Conservation (phyloP, 345 rosid genomes). For the Cardamine occulta region DNA sequence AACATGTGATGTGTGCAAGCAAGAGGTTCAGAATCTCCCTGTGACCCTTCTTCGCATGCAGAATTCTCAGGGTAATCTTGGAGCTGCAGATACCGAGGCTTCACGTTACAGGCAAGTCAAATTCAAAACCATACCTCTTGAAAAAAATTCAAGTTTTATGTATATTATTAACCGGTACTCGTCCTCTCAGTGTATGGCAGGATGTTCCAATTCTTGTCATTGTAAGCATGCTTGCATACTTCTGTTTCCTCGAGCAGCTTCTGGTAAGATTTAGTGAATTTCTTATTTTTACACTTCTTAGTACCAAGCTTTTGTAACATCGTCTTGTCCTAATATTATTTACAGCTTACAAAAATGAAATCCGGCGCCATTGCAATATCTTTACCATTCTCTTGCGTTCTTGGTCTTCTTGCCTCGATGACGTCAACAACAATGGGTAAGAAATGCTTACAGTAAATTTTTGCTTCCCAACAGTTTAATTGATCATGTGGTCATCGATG, state of each 20-base stretch:
- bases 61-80: conserved; percentile 51
- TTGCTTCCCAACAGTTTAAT: not conserved
- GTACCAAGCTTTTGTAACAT: conserved; percentile 26
- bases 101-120: conserved; percentile 65
- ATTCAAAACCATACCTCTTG: conserved; percentile 1
- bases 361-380: conserved; percentile 91
- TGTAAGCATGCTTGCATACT: conserved; percentile 98
- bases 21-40: conserved; percentile 89
- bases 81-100: conserved; percentile 43
- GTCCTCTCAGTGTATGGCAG: conserved; percentile 83
- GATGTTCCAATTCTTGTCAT: conserved; percentile 89
- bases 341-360: conserved; percentile 70
- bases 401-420: conserved; percentile 96
- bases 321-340: conserved; percentile 11
- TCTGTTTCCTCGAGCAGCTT: conserved; percentile 96
- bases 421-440: conserved; percentile 92
- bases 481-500: conserved; percentile 24
- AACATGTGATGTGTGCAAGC: conserved; percentile 94
- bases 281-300: conserved; percentile 11
- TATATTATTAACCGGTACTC: conserved; percentile 1
- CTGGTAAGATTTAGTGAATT: conserved; percentile 56
- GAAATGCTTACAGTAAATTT: not conserved
- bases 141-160: not conserved
- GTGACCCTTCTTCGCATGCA: conserved; percentile 90
- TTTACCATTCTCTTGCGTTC: conserved; percentile 90